A percentile compares a stretch with the other conserved stretches of the same genome.
Evolutionary conservation across 495 filamentous ascomycete species (phyloP).

Genomic region (Aspergillus olivimuriae): DNA sequence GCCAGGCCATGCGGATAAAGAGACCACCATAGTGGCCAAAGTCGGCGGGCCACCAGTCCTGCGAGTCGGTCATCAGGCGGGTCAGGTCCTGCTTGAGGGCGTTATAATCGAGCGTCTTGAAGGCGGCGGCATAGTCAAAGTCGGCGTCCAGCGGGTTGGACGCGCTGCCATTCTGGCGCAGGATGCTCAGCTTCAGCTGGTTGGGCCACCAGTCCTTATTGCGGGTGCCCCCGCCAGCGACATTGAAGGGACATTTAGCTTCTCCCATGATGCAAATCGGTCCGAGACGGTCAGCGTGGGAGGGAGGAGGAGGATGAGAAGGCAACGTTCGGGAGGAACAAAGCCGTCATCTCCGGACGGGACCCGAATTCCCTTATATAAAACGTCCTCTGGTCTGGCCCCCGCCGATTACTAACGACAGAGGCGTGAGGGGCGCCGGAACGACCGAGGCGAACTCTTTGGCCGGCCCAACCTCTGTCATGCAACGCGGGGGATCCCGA

Average conservation of each 20-base stretch:
- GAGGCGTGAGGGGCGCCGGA: no score
- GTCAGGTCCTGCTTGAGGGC: slow-evolving; percentile 64
- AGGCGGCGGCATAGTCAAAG: slow-evolving; percentile 63
- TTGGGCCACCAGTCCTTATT: slow-evolving; percentile 69
- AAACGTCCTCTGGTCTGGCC: no score
- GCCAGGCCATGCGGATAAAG: slow-evolving; percentile 74
- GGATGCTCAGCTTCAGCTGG: slow-evolving; percentile 57
- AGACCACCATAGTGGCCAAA: slow-evolving; percentile 73
- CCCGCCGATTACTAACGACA: no score
- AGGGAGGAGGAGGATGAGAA: background rate
- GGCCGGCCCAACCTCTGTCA: no score
- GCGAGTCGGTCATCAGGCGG: slow-evolving; percentile 64
- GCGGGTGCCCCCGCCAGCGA: slow-evolving; percentile 54
- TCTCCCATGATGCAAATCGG: slow-evolving; percentile 30
- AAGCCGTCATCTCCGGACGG: no score
- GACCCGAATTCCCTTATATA: no score
- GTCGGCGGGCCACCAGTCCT: slow-evolving; percentile 72
- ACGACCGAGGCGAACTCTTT: no score
- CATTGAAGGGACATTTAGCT: slow-evolving; percentile 45
- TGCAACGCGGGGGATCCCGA: no score
- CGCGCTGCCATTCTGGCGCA: slow-evolving; percentile 59
- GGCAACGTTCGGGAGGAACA: no score
- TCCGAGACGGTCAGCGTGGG: no score
- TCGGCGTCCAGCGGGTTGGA: slow-evolving; percentile 53
- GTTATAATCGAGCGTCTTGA: slow-evolving; percentile 64